Conservation (phyloP, 441 rosid genomes). For the Macaranga tanarius region DNA sequence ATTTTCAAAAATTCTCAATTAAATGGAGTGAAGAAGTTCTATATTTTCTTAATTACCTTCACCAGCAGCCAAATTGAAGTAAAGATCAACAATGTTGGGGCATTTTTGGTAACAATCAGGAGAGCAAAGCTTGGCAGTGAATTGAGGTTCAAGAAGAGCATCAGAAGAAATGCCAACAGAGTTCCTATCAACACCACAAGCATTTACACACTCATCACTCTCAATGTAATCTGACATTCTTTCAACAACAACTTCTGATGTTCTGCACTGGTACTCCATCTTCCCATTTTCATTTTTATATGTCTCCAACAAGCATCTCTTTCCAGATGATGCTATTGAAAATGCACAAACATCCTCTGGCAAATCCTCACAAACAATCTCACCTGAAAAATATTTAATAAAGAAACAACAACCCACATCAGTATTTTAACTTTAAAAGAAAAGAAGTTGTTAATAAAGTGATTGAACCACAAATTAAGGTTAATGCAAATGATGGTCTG, state of each 20-base stretch:
- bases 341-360: conserved; percentile 67
- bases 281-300: conserved; percentile 25
- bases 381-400: conserved; percentile 35
- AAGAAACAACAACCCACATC: neutral
- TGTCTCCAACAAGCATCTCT: conserved; percentile 87
- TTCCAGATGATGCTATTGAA: conserved; percentile 68
- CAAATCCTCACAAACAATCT: conserved; percentile 68
- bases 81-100: conserved; percentile 91
- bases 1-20: neutral
- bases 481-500: too few relatives aligned
- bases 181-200: conserved; percentile 84
- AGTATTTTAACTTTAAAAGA: too few relatives aligned
- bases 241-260: conserved; percentile 80
- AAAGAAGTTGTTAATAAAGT: too few relatives aligned
- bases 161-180: conserved; percentile 91
- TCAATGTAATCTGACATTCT: conserved; percentile 70
- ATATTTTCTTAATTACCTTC: conserved; percentile 55
- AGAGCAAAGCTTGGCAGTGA: conserved; percentile 83
- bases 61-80: conserved; percentile 87
- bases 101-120: conserved; percentile 64
- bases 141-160: conserved; percentile 68
- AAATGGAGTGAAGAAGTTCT: neutral
- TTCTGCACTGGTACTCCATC: conserved; percentile 70
- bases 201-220: conserved; percentile 65
- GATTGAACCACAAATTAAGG: too few relatives aligned